phyloP scores from a whole-genome alignment of 1,284 basidiomycete genomes.

The Ganoderma lingzhi region DNA sequence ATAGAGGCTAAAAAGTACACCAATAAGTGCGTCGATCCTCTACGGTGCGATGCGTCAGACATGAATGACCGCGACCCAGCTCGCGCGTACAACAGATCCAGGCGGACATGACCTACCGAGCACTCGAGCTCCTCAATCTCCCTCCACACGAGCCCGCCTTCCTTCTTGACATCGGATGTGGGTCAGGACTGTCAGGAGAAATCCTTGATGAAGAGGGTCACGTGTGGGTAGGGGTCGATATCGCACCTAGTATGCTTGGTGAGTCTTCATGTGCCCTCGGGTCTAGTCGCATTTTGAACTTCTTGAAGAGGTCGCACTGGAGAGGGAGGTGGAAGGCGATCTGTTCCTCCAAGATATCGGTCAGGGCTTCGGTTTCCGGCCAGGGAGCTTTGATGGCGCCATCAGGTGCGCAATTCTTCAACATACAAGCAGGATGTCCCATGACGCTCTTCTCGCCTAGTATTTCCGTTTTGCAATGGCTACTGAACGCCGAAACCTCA shows the following conservation, averaged over 20 bases:
- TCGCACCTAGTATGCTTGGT: conserved; percentile 98
- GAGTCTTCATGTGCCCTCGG: conserved; percentile 38
- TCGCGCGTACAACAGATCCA: conserved; percentile 98
- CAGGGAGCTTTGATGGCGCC: conserved; percentile 97
- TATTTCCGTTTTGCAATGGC: conserved; percentile 98
- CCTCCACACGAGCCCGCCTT: conserved; percentile 82
- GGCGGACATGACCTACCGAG: conserved; percentile 97
- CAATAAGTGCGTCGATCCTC: conserved; percentile 71
- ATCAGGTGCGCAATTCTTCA: conserved; percentile 74
- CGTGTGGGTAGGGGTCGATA: conserved; percentile 94
- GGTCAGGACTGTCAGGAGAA: conserved; percentile 97
- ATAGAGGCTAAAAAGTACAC: conserved; percentile 97
- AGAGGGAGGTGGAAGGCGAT: conserved; percentile 94
- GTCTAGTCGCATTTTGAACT: background rate
- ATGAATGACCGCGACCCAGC: conserved; percentile 50
- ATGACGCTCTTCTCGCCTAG: conserved; percentile 50
- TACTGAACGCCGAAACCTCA: conserved; percentile 96
- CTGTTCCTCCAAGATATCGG: conserved; percentile 94
- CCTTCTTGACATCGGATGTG: conserved; percentile 97
- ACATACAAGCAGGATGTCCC: too few relatives aligned
- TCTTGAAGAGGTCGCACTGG: conserved; percentile 86
- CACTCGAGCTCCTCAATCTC: conserved; percentile 90
- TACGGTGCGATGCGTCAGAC: background rate
- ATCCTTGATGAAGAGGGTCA: conserved; percentile 96
- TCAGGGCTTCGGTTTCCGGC: conserved; percentile 93